These are phyloP conservation scores for Alloascoidea hylecoeti DNA, from an alignment of 805 yeast species.

Conservation along the genomic window DNA sequence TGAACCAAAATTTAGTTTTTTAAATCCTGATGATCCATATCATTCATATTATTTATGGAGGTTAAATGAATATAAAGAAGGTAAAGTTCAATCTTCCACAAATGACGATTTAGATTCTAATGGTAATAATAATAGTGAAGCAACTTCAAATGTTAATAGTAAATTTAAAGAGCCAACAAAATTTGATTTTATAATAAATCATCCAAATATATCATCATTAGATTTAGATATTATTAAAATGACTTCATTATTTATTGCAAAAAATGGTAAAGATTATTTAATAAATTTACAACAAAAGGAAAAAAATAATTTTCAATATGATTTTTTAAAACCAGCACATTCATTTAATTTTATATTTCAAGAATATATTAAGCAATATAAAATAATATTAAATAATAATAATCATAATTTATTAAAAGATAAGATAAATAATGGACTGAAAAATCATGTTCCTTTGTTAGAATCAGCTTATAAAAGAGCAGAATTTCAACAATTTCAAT, in stretches of 20 bases:
- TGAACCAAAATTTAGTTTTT: constrained; percentile 48
- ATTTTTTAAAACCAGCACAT: constrained; percentile 47
- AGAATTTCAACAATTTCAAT: constrained; percentile 25
- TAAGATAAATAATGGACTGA: constrained; percentile 15
- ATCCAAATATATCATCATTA: constrained; percentile 32
- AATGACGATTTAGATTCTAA: not conserved
- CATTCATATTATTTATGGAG: constrained; percentile 41
- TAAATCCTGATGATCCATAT: constrained; percentile 38
- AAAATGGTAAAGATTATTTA: constrained; percentile 36
- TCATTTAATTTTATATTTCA: constrained; percentile 40
- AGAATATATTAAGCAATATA: constrained; percentile 43
- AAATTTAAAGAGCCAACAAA: constrained; percentile 14
- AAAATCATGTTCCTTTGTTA: constrained; percentile 22
- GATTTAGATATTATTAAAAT: constrained; percentile 61
- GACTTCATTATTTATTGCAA: constrained; percentile 57
- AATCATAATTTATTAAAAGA: constrained; percentile 9
- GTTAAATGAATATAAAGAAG: constrained; percentile 20
- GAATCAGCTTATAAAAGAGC: constrained; percentile 42
- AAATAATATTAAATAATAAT: constrained; percentile 16
- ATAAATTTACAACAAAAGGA: constrained; percentile 20
- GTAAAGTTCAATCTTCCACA: constrained; percentile 10
- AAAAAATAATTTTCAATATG: constrained; percentile 37
- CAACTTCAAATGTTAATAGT: constrained; percentile 2
- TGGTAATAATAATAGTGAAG: not conserved
- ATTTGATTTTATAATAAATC: constrained; percentile 15